phyloP scores from a whole-genome alignment of 352 stramenopile genomes.

The Phytophthora melonis region DNA sequence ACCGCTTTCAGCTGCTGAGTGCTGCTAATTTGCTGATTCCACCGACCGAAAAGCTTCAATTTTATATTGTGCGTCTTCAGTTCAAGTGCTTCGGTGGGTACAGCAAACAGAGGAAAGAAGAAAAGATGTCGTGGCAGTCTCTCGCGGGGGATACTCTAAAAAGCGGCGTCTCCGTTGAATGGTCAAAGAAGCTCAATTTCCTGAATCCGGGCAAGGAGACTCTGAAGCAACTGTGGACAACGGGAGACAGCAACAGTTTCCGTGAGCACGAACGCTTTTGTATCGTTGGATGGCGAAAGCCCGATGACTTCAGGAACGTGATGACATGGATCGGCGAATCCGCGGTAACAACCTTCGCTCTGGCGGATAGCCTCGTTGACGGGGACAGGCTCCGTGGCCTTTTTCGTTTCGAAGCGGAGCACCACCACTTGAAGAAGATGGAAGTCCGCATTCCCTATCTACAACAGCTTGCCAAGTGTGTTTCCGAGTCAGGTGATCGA shows the following conservation, averaged over 20 bases:
- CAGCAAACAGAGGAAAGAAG: background rate
- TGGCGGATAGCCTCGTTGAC: background rate
- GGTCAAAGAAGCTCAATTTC: background rate
- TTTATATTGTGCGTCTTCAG: background rate
- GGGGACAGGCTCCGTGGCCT: background rate
- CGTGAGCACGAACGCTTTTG: background rate
- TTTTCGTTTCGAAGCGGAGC: background rate
- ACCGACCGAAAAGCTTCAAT: background rate
- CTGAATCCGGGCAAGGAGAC: background rate
- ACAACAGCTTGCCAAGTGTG: background rate
- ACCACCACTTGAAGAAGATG: background rate
- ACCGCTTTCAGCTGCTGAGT: constrained; percentile 3
- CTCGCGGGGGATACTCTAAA: background rate
- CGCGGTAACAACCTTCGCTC: background rate
- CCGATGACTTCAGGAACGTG: background rate
- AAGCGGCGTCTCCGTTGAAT: background rate
- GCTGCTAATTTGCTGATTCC: background rate
- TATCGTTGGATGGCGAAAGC: background rate
- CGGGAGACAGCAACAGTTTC: background rate
- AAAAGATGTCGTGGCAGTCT: background rate
- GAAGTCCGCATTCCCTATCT: background rate
- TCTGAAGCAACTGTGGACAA: background rate
- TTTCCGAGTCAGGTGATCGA: background rate
- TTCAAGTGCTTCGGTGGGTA: background rate
- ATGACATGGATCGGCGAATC: background rate